Evolutionary conservation across 2,329 filamentous ascomycete species (phyloP), one percentile per base, ranked within the genome.

Genomic region (Pseudogymnoascus verrucosus): DNA sequence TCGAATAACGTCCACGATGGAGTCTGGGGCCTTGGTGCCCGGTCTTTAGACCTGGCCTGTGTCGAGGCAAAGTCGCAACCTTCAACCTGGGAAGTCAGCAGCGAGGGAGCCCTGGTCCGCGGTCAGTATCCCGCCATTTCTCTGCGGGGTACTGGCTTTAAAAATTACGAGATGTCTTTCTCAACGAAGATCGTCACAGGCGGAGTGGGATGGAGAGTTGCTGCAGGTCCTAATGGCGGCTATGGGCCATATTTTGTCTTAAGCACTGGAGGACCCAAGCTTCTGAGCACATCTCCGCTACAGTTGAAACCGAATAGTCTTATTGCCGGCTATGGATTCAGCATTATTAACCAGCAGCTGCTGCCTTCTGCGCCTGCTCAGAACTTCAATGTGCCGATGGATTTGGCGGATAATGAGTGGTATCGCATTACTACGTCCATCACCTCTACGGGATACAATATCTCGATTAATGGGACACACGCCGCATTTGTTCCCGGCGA

Each of bases 1-100:
- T 71, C 71, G 7, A 71, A 77, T 63, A 64, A 66, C 4, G 40
- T 67, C 1, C 72, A 75, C 26, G 73, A 77, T 61, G 68, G 70
- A 12, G 72, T 79, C 12, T 77, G 75, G 70, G 71, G 71, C 3
- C 71, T 79, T 2, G 76, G 76, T n/a, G 74, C 73, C 3, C 64
- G 71, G 7, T 72, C 72, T 0, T 70, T 71, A 0, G 70, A 72
- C 14, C 69, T 69, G 6, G 71, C 76, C 1, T 79, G 77, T 42
- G 65, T 79, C 14, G 74, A 76, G 42, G 71, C 71, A 12, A 73
- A 73, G 0, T 74, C 75, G 1, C 75, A 76, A 5, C 70, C 69
- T 4, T 70, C 76, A n/a, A 72, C 69, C 14, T 74, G 76, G 75
- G 68, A 75, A 5, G 68, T 76, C 10, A 70, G 68, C 0, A 59